phyloP scores from a whole-genome alignment of 805 yeast genomes.

The Cyberlindnera lachancei region DNA sequence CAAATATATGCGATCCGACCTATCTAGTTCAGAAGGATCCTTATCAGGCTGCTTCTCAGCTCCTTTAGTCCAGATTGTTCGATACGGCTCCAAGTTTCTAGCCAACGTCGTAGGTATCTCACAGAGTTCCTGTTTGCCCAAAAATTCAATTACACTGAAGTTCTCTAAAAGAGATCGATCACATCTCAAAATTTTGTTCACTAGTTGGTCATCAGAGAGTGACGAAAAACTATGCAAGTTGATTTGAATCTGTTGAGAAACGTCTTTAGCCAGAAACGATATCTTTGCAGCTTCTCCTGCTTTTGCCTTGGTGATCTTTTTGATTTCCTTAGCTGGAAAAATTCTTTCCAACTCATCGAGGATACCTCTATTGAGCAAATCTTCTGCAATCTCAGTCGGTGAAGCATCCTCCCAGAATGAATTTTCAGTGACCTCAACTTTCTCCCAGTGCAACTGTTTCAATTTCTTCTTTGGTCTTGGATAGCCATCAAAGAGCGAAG shows the following conservation, averaged over 20 bases:
- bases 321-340: constrained; percentile 43
- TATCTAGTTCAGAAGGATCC: constrained; percentile 49
- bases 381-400: constrained; percentile 39
- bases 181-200: constrained; percentile 50
- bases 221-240: constrained; percentile 59
- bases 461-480: constrained; percentile 52
- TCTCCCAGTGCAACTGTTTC: constrained; percentile 83
- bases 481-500: constrained; percentile 16
- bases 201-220: constrained; percentile 45
- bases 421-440: constrained; percentile 46
- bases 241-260: constrained; percentile 75
- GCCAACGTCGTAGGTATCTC: constrained; percentile 51
- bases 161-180: constrained; percentile 47
- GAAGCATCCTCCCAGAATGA: constrained; percentile 55
- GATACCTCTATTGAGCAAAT: constrained; percentile 51
- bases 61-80: constrained; percentile 36
- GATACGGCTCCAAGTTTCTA: constrained; percentile 56
- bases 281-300: constrained; percentile 39
- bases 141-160: constrained; percentile 57
- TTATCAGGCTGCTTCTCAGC: constrained; percentile 38
- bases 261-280: constrained; percentile 57
- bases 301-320: constrained; percentile 26
- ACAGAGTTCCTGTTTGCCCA: constrained; percentile 55
- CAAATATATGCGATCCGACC: constrained; percentile 64
- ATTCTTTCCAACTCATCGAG: constrained; percentile 55